Percentiles rank a stretch among this genome's conserved stretches.
phyloP scores from a whole-genome alignment of 1,284 basidiomycete genomes.

The Melanopsichium pennsylvanicum region DNA sequence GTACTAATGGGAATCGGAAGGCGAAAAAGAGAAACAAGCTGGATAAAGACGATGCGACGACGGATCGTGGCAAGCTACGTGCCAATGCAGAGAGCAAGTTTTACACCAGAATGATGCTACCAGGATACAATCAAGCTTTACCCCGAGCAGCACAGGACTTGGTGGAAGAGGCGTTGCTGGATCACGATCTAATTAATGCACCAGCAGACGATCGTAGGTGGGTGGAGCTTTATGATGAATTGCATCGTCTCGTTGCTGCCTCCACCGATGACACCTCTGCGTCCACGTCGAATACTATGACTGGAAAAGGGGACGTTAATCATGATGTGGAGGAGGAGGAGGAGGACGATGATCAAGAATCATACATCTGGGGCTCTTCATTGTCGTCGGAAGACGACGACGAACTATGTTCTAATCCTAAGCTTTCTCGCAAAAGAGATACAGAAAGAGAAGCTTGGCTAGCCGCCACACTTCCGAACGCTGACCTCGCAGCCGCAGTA shows the following conservation, averaged over 20 bases:
- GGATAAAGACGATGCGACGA: neutral
- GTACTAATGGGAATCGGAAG: neutral
- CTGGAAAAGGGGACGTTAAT: too few relatives aligned
- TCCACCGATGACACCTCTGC: neutral
- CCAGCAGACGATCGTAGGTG: conserved; percentile 16
- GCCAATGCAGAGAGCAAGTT: conserved; percentile 6
- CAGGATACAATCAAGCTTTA: conserved; percentile 8
- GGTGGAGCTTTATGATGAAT: conserved; percentile 16
- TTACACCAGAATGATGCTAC: conserved; percentile 3
- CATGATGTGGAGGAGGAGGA: too few relatives aligned
- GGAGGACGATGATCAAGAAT: too few relatives aligned
- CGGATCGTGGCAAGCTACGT: neutral
- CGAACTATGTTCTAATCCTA: too few relatives aligned
- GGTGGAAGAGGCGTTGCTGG: conserved; percentile 23
- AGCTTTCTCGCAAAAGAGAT: neutral
- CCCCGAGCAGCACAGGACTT: conserved; percentile 17
- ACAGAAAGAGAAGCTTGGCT: neutral
- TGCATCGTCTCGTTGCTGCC: conserved; percentile 8
- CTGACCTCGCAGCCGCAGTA: neutral
- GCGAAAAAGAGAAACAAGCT: neutral
- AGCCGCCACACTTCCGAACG: neutral
- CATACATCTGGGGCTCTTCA: too few relatives aligned
- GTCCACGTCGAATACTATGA: neutral
- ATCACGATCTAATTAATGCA: conserved; percentile 12
- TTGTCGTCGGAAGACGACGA: too few relatives aligned